Evolutionary conservation across 2,329 filamentous ascomycete genomes (phyloP), one percentile per base, ranked within the genome.

Genomic region (Dactylellina haptotyla): DNA sequence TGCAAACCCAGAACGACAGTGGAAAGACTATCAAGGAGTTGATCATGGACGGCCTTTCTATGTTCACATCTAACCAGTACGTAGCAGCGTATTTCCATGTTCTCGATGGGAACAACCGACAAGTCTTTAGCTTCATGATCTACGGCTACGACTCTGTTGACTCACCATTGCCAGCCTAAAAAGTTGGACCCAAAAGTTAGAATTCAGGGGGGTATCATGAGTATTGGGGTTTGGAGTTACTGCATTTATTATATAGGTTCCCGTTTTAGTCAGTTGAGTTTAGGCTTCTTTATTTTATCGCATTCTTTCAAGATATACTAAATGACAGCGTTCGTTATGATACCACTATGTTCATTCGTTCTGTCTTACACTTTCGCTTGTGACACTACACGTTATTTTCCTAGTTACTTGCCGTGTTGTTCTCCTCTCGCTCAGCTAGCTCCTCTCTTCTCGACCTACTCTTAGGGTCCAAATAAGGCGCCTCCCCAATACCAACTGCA

Each of bases 401-500:
- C 32, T 54, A 45, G 14, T 46, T 34, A 20, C 41, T 30, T 32
- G 43, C 59, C 3, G 56, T 37, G 16, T 12, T n/a, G 18, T 54
- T 61, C 25, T 23, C 67, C 18, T 48, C 61, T 18, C 67, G n/a
- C 14, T 73, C 67, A 28, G 67, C 79, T 72, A 85, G 75, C 2
- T 80, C 81, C 76, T 84, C 83, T 48, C 79, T 80, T 32, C 85
- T 80, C 0, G 83, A 83, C 16, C 79, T 82, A 76, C 85, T 86
- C 8, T 82, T 80, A 0, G 84, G 82, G 73, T 87, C 85, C 3
- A 86, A 78, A 75, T 85, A 88, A 1, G 84, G 87, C 76, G 79
- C 83, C 81, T 84, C 87, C 10, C 84, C 87, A 4, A 87, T 82
- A 5, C 83, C 84, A 5, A 88, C 86, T 0, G 84, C 82, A 18